phyloP scores from a whole-genome alignment of 768 basidiomycete species.

The Russula ochroleuca region DNA sequence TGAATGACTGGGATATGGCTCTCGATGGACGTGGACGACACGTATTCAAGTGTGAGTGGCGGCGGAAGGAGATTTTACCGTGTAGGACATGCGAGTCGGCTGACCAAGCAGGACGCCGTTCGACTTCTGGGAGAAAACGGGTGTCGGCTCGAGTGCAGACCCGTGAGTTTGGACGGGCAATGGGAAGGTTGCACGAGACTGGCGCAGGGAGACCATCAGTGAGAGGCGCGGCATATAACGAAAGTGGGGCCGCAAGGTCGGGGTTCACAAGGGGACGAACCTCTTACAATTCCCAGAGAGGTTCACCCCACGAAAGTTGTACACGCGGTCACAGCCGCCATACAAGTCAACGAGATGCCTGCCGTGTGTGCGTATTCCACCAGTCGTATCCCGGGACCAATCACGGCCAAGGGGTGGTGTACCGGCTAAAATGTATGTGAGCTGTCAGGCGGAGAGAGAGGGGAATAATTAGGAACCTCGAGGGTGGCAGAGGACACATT shows the following conservation, averaged over 20 bases:
- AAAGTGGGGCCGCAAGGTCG: too few relatives aligned
- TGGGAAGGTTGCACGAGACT: conserved; percentile 9
- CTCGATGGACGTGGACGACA: background rate
- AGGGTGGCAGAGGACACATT: conserved; percentile 9
- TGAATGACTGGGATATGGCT: too few relatives aligned
- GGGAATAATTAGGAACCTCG: background rate
- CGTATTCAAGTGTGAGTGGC: background rate
- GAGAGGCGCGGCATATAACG: background rate
- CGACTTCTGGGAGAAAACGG: background rate
- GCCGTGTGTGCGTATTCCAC: conserved; percentile 55
- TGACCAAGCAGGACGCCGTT: background rate
- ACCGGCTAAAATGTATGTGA: conserved; percentile 12
- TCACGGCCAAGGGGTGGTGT: conserved; percentile 50
- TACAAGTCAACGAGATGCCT: conserved; percentile 78
- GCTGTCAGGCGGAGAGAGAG: background rate
- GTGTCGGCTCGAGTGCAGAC: background rate
- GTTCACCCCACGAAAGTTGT: too few relatives aligned
- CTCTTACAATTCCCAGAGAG: too few relatives aligned
- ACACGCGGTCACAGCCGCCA: conserved; percentile 78
- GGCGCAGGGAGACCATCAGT: conserved; percentile 3
- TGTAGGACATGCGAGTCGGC: background rate
- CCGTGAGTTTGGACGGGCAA: background rate
- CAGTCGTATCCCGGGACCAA: conserved; percentile 59
- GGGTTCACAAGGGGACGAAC: too few relatives aligned
- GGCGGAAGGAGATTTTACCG: background rate